phyloP scores from a whole-genome alignment of 495 filamentous ascomycete genomes.

The Sabuloglossum arenarium region DNA sequence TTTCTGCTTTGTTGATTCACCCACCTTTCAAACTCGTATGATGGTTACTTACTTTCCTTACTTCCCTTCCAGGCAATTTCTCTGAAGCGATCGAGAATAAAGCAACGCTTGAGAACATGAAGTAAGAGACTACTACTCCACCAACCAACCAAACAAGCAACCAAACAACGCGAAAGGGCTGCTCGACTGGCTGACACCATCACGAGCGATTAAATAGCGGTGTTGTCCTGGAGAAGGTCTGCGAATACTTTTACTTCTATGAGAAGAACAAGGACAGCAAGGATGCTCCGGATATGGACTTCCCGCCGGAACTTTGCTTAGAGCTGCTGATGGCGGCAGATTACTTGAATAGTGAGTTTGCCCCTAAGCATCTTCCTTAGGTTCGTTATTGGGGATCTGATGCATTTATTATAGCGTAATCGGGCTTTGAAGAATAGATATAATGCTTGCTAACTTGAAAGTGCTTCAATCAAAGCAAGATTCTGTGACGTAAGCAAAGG shows the following conservation, averaged over 20 bases:
- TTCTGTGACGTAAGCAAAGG: too few relatives aligned
- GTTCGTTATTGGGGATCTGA: background rate
- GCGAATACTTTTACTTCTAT: conserved; percentile 80
- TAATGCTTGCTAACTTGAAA: too few relatives aligned
- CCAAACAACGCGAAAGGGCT: background rate
- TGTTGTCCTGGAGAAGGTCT: conserved; percentile 69
- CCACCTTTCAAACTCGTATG: too few relatives aligned
- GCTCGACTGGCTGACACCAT: background rate
- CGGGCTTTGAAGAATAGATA: background rate
- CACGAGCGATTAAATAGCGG: conserved; percentile 21
- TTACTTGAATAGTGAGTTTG: conserved; percentile 37
- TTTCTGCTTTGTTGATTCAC: too few relatives aligned
- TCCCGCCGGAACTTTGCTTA: conserved; percentile 52
- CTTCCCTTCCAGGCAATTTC: conserved; percentile 35
- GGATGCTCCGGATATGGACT: conserved; percentile 82
- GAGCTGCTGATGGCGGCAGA: conserved; percentile 70
- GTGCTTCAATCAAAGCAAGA: too few relatives aligned
- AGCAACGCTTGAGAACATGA: conserved; percentile 50
- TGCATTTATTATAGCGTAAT: background rate
- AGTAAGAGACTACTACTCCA: conserved; percentile 25
- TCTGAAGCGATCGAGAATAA: conserved; percentile 42
- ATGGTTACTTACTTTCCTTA: background rate
- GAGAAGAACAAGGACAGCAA: conserved; percentile 54
- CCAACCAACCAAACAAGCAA: background rate
- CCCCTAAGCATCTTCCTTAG: background rate